A percentile compares a stretch with the other conserved stretches of the same genome.
Conservation (phyloP, 371 early-diverging fungal species). For the Apophysomyces sp. region DNA sequence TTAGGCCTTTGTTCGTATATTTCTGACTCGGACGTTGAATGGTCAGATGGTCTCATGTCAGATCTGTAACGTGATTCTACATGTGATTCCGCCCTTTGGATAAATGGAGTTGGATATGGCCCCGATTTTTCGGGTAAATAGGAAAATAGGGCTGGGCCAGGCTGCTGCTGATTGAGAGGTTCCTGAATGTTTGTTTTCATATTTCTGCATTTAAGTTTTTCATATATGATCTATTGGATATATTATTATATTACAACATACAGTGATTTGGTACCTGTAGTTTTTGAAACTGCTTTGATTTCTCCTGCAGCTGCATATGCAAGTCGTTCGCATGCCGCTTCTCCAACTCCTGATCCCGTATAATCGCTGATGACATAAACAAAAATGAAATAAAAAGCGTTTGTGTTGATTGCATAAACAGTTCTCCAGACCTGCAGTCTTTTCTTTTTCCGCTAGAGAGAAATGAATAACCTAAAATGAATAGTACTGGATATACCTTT, state of each 20-base stretch:
- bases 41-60: neutral
- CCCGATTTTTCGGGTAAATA: neutral
- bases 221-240: constrained; percentile 49
- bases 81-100: neutral
- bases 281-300: constrained; percentile 65
- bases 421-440: constrained; percentile 13
- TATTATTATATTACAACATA: neutral
- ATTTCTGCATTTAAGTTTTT: constrained; percentile 54
- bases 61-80: neutral
- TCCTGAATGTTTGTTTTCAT: constrained; percentile 32
- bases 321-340: constrained; percentile 51
- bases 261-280: constrained; percentile 42
- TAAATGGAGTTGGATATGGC: neutral
- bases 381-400: neutral
- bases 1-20: neutral
- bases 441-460: constrained; percentile 25
- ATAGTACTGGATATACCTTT: constrained; percentile 34
- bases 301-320: constrained; percentile 59
- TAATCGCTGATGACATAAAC: constrained; percentile 22
- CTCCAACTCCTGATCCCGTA: constrained; percentile 57
- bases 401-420: neutral
- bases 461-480: neutral
- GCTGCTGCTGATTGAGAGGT: constrained; percentile 6
- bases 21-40: neutral
- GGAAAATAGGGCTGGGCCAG: neutral